A percentile compares a stretch with the other conserved stretches of the same genome.
phyloP scores from a whole-genome alignment of 768 basidiomycete genomes.

The Pisolithus albus region DNA sequence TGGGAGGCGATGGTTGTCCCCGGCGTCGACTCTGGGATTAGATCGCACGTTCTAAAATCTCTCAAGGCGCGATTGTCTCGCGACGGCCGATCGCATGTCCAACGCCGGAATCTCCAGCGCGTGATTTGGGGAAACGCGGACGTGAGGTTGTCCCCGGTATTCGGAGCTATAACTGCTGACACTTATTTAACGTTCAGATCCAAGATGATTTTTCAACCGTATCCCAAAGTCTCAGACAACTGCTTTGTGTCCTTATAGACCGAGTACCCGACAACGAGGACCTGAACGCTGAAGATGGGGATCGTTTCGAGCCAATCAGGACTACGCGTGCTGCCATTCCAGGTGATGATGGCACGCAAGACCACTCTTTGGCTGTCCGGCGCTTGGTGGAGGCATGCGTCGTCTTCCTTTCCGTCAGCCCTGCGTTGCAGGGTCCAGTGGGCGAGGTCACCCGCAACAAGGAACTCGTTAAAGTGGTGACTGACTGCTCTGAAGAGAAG shows the following conservation, averaged over 20 bases:
- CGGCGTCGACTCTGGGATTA: slow-evolving; percentile 52
- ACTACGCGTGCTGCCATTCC: slow-evolving; percentile 30
- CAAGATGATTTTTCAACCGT: slow-evolving; percentile 39
- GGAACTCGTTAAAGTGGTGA: slow-evolving; percentile 48
- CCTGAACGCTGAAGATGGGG: slow-evolving; percentile 38
- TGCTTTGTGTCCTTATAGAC: slow-evolving; percentile 34
- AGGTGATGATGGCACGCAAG: slow-evolving; percentile 21
- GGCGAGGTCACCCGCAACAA: slow-evolving; percentile 57
- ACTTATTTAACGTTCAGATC: slow-evolving; percentile 34
- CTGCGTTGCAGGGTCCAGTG: slow-evolving; percentile 52
- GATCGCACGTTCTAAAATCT: slow-evolving; percentile 41
- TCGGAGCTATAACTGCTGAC: background rate
- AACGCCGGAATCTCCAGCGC: slow-evolving; percentile 41
- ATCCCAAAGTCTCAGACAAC: slow-evolving; percentile 30
- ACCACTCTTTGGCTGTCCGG: slow-evolving; percentile 24
- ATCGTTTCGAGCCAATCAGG: slow-evolving; percentile 52
- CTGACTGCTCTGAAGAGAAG: slow-evolving; percentile 42
- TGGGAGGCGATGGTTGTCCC: slow-evolving; percentile 48
- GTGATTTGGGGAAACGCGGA: slow-evolving; percentile 64
- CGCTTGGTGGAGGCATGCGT: slow-evolving; percentile 48
- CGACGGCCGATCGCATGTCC: slow-evolving; percentile 7
- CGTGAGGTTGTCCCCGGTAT: slow-evolving; percentile 32
- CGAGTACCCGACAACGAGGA: slow-evolving; percentile 14
- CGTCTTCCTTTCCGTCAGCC: slow-evolving; percentile 54
- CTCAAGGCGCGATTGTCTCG: slow-evolving; percentile 18